A percentile compares a stretch with the other conserved stretches of the same genome.
These are phyloP conservation scores for Lenzites betulinus DNA, from an alignment of 768 basidiomycete species.

Conservation along the genomic window DNA sequence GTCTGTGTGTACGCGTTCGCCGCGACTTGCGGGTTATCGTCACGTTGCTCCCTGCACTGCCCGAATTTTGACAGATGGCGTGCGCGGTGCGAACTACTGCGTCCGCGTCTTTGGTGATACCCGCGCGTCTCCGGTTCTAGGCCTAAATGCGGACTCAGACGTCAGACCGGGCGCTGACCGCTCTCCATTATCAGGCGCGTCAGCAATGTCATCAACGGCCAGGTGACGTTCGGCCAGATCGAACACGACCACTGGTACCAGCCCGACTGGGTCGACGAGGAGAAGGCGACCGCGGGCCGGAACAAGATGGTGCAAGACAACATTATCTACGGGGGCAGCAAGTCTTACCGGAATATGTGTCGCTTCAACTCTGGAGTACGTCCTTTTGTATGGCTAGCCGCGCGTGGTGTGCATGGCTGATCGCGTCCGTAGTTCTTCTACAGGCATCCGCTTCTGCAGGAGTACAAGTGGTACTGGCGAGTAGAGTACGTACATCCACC, in stretches of 20 bases:
- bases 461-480: conserved; percentile 80
- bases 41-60: background rate
- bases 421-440: conserved; percentile 50
- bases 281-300: conserved; percentile 53
- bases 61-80: background rate
- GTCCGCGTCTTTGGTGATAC: no score
- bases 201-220: conserved; percentile 31
- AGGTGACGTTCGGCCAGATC: conserved; percentile 59
- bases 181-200: conserved; percentile 22
- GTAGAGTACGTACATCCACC: conserved; percentile 51
- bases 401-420: background rate
- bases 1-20: no score
- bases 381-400: background rate
- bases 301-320: conserved; percentile 49
- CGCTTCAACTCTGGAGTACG: conserved; percentile 70
- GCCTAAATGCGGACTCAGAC: no score
- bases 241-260: conserved; percentile 68
- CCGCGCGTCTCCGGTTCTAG: no score
- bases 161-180: background rate
- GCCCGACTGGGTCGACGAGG: conserved; percentile 74
- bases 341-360: conserved; percentile 74
- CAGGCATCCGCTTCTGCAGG: conserved; percentile 61
- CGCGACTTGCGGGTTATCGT: no score
- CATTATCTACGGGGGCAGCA: conserved; percentile 53
- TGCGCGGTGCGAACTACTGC: no score